These are phyloP conservation scores for Globisporangium echinulatum DNA, from an alignment of 352 stramenopile genomes.

Conservation along the genomic window DNA sequence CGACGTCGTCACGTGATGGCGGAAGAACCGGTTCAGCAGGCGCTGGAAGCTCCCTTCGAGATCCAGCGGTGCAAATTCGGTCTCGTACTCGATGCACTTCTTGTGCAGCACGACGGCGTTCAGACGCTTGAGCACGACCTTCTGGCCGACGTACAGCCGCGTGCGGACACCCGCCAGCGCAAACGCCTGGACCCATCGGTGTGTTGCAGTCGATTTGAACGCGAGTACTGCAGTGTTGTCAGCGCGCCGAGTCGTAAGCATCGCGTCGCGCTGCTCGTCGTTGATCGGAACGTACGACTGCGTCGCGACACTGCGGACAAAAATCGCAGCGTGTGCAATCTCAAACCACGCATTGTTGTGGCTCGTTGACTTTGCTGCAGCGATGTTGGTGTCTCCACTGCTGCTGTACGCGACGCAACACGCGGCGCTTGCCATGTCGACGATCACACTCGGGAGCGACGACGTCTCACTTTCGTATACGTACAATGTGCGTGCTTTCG, in stretches of 20 bases:
- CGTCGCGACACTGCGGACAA: conserved; percentile 21
- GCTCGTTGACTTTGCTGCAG: not conserved
- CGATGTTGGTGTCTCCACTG: no score
- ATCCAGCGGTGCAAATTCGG: conserved; percentile 50
- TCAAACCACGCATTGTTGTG: conserved; percentile 48
- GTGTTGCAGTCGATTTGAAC: conserved; percentile 43
- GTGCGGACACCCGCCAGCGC: conserved; percentile 38
- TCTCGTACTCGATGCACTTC: conserved; percentile 56
- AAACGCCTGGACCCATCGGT: conserved; percentile 53
- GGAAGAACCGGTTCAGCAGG: conserved; percentile 56
- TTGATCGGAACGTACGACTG: conserved; percentile 27
- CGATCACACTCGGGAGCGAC: conserved; percentile 27
- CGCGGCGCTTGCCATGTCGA: conserved; percentile 43
- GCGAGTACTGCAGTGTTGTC: conserved; percentile 37
- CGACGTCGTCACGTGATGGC: conserved; percentile 30
- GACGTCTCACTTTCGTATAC: conserved; percentile 52
- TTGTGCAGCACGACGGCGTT: conserved; percentile 46
- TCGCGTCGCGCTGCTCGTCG: conserved; percentile 22
- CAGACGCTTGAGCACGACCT: conserved; percentile 49
- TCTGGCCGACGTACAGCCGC: conserved; percentile 40
- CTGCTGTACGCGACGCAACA: conserved; percentile 39
- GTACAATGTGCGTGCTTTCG: conserved; percentile 39
- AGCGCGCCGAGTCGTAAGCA: conserved; percentile 17
- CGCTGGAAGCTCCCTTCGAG: conserved; percentile 70
- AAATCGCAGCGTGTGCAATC: conserved; percentile 37